Evolutionary conservation across 2,329 filamentous ascomycete species (phyloP), one percentile per base, ranked within the genome.

Genomic region (Fusarium pseudonygamai): DNA sequence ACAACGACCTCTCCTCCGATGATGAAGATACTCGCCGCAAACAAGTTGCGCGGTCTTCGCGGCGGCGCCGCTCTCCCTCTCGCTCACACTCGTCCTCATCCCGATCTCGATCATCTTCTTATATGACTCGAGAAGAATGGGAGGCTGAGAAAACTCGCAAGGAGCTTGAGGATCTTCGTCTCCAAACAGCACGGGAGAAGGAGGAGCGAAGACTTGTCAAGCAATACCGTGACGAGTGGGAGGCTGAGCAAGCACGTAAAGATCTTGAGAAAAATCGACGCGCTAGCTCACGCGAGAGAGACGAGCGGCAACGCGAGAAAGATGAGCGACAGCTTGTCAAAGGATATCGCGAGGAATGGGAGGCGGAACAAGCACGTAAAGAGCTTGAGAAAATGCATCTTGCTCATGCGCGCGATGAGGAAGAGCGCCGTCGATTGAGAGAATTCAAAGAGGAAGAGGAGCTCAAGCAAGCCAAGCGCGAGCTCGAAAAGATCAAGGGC

Each of bases 401-500:
- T 42, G 39, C 66, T 56, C 74, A 65, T 26, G 46, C 64, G 18
- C 84, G 79, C 73, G 85, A 81, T 7, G 79, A 83, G 28, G 79
- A 81, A 39, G 77, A 83, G 30, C 78, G 76, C 37, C 81, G 80
- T 20, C 73, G 79, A 24, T 73, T 85, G 61, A 83, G 85, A 65
- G 82, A 85, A 61, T 81, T 79, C 37, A 71, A 45, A 10, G 70
- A 73, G 65, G 84, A 86, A 46, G 84, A 86, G 24, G 87, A 89
- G 75, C 83, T 89, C 34, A 83, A 85, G 60, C 83, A 82, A 6
- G 84, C 85, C 45, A 87, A 86, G 78, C 81, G 80, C 42, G 87
- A 87, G 78, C 80, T 89, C 4, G 84, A 87, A 34, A 80, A 82
- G 28, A 85, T 87, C 67, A 87, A 83, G 67, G 77, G 79, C n/a